These are phyloP conservation scores for Epichloe gansuensis DNA, from an alignment of 2,329 filamentous ascomycete species.

Conservation along the genomic window DNA sequence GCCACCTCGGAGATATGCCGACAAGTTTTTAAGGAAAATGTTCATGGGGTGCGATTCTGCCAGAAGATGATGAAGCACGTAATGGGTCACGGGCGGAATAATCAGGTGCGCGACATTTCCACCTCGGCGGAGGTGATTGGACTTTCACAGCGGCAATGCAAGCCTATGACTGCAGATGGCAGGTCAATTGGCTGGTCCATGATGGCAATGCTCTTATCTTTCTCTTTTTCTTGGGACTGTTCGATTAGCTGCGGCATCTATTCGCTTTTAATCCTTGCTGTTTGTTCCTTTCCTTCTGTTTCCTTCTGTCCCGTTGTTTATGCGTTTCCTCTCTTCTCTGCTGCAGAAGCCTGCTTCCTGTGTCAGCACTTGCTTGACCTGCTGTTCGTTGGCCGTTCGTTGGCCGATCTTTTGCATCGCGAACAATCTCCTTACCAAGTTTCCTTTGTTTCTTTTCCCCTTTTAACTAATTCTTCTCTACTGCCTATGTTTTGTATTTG, in stretches of 20 bases:
- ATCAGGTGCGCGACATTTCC: slow-evolving; percentile 10
- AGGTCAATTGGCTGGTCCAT: slow-evolving; percentile 40
- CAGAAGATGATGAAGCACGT: slow-evolving; percentile 11
- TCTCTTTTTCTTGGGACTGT: not conserved
- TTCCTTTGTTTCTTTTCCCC: not conserved
- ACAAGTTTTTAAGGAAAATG: slow-evolving; percentile 8
- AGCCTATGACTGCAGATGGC: slow-evolving; percentile 33
- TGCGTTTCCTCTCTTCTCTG: not conserved
- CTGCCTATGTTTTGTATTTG: slow-evolving; percentile 11
- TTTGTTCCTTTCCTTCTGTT: not conserved
- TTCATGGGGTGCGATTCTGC: slow-evolving; percentile 15
- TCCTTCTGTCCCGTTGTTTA: not conserved
- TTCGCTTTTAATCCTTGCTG: not conserved
- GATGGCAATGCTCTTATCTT: slow-evolving; percentile 20
- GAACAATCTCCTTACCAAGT: not conserved
- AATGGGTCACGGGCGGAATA: slow-evolving; percentile 17
- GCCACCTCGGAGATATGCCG: slow-evolving; percentile 7
- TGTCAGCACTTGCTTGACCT: not conserved
- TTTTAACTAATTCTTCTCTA: slow-evolving; percentile 2
- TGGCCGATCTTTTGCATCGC: not conserved
- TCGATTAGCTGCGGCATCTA: not conserved
- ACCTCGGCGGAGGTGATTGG: slow-evolving; percentile 16
- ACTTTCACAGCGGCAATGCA: slow-evolving; percentile 21
- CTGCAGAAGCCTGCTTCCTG: too few species aligned
- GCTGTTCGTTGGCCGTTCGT: not conserved